A percentile compares a stretch with the other conserved stretches of the same genome.
Conservation (phyloP, 306 rosid species). For the Acacia crassicarpa region DNA sequence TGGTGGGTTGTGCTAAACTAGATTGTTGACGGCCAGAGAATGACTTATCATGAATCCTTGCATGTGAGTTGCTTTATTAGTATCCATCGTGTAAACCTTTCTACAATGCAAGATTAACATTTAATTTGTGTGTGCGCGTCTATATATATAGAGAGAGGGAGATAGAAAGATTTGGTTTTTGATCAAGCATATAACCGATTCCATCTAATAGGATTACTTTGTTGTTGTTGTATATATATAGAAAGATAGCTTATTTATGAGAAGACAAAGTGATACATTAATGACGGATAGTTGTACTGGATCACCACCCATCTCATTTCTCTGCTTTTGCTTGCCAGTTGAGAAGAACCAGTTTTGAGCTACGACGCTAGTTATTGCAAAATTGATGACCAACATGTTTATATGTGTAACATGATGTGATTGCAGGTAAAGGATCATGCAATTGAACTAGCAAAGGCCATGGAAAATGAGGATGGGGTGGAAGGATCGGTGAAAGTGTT, state of each 20-base stretch:
- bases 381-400: not conserved
- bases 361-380: not conserved
- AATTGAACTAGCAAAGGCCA: slow-evolving; percentile 79
- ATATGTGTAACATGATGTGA: slow-evolving; percentile 18
- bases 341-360: not conserved
- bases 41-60: not conserved
- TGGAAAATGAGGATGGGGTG: slow-evolving; percentile 96
- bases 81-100: too few relatives aligned
- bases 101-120: too few relatives aligned
- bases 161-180: too few relatives aligned
- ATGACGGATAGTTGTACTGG: not conserved
- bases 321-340: not conserved
- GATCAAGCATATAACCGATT: too few relatives aligned
- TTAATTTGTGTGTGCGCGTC: too few relatives aligned
- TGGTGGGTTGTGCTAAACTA: not conserved
- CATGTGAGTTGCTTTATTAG: not conserved
- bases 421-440: slow-evolving; percentile 82
- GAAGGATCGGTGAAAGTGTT: slow-evolving; percentile 97
- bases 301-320: not conserved
- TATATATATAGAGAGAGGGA: too few relatives aligned
- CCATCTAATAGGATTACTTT: too few relatives aligned
- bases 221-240: not conserved
- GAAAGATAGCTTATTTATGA: not conserved
- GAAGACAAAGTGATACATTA: not conserved
- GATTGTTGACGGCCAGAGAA: not conserved